These are phyloP conservation scores for Rhynchosporium secalis DNA, from an alignment of 2,329 filamentous ascomycete species.

Conservation along the genomic window DNA sequence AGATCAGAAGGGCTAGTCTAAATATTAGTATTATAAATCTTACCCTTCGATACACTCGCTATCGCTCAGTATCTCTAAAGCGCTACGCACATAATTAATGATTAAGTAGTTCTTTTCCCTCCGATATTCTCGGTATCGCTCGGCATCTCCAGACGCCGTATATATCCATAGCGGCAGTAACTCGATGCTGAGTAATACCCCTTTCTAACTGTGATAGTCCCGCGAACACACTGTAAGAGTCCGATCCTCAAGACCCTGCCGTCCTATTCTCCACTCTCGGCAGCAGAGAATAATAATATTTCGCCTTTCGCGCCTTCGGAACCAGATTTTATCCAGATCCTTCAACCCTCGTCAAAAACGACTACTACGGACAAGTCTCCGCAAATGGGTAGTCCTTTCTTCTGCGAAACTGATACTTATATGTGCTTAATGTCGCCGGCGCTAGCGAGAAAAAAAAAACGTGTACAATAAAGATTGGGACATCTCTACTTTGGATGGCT, in stretches of 20 bases:
- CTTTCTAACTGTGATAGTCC: too few relatives aligned
- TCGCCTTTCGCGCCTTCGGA: conserved; percentile 58
- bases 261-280: conserved; percentile 47
- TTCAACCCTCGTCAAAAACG: conserved; percentile 50
- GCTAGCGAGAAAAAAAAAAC: conserved; percentile 46
- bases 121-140: too few relatives aligned
- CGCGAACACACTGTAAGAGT: conserved; percentile 48
- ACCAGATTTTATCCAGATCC: conserved; percentile 49
- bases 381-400: conserved; percentile 51
- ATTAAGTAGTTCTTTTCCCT: too few relatives aligned
- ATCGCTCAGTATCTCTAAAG: too few relatives aligned
- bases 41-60: too few relatives aligned
- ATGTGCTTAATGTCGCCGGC: conserved; percentile 46
- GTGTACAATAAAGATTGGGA: conserved; percentile 55
- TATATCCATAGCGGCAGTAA: too few relatives aligned
- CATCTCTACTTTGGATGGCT: conserved; percentile 41
- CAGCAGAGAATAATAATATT: conserved; percentile 56
- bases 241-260: conserved; percentile 51
- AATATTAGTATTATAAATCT: too few relatives aligned
- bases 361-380: conserved; percentile 58
- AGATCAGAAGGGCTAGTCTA: too few relatives aligned
- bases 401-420: conserved; percentile 49
- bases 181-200: too few relatives aligned
- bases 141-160: too few relatives aligned
- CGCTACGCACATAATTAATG: too few relatives aligned